Percentiles rank a stretch among this genome's conserved stretches.
Evolutionary conservation across 129 eudicot genomes (phyloP).

Genomic region (Centella asiatica): DNA sequence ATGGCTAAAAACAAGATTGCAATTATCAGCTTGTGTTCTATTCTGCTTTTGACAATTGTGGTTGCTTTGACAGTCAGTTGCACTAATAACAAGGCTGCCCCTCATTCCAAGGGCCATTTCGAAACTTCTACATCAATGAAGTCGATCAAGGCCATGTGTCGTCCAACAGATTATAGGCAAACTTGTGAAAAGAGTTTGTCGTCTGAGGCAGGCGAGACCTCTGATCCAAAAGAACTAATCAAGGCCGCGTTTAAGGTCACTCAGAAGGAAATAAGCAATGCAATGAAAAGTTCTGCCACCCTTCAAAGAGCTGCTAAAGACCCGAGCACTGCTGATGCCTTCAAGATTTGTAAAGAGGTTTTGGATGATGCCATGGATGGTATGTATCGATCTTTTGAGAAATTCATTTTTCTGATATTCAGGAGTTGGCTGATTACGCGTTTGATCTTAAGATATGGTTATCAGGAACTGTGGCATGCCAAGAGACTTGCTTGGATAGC

Average conservation of each 20-base stretch:
- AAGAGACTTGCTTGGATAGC: slow-evolving; percentile 16
- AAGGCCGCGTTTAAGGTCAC: slow-evolving; percentile 19
- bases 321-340: slow-evolving; percentile 12
- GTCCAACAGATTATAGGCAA: slow-evolving; percentile 13
- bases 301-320: slow-evolving; percentile 20
- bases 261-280: slow-evolving; percentile 9
- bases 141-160: slow-evolving; percentile 15
- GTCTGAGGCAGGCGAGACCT: background rate
- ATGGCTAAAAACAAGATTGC: slow-evolving; percentile 2
- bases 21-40: background rate
- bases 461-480: slow-evolving; percentile 21
- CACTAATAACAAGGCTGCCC: background rate
- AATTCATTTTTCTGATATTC: background rate
- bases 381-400: slow-evolving; percentile 18
- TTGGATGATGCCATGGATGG: slow-evolving; percentile 21
- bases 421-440: background rate
- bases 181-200: slow-evolving; percentile 15
- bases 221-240: slow-evolving; percentile 14
- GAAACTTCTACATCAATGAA: background rate
- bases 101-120: background rate
- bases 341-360: slow-evolving; percentile 13
- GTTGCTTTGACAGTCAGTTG: background rate
- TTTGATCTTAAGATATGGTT: slow-evolving; percentile 28
- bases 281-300: background rate
- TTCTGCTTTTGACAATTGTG: background rate